These are phyloP conservation scores for Coemansia sp. DNA, from an alignment of 192 early-diverging fungal genomes.

Conservation along the genomic window DNA sequence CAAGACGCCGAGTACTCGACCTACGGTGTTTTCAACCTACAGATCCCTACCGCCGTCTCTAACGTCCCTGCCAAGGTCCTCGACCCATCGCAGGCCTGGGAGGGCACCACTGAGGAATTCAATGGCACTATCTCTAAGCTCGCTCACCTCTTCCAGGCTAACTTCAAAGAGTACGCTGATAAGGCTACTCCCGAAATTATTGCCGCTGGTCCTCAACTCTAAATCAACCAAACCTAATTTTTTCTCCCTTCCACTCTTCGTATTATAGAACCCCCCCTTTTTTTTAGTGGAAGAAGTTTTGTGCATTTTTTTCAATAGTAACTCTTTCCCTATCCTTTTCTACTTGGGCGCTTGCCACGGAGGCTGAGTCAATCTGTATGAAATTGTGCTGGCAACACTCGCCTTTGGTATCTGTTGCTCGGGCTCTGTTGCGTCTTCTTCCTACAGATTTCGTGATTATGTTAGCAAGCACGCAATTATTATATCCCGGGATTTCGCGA, in stretches of 20 bases:
- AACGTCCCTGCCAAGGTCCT: constrained; percentile 84
- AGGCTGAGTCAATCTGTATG: neutral
- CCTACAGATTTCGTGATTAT: neutral
- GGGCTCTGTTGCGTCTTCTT: neutral
- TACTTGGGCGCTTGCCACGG: neutral
- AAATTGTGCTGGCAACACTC: neutral
- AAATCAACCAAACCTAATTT: constrained; percentile 16
- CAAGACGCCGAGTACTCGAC: constrained; percentile 79
- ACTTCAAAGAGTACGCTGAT: constrained; percentile 86
- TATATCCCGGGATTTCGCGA: neutral
- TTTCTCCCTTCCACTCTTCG: constrained; percentile 7
- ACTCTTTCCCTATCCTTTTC: neutral
- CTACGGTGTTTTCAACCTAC: constrained; percentile 89
- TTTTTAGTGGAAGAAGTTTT: neutral
- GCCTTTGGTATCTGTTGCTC: neutral
- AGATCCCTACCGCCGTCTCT: constrained; percentile 80
- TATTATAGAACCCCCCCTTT: constrained; percentile 17
- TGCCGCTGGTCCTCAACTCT: constrained; percentile 68
- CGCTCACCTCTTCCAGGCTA: constrained; percentile 81
- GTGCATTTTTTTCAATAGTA: neutral
- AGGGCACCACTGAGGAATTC: constrained; percentile 73
- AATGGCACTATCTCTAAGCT: constrained; percentile 69
- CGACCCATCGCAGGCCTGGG: constrained; percentile 86
- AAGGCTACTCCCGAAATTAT: constrained; percentile 76
- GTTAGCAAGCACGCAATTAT: constrained; percentile 8